These are phyloP conservation scores for Pseudoneurospora amorphoporcata DNA, from an alignment of 495 filamentous ascomycete species.

Conservation along the genomic window DNA sequence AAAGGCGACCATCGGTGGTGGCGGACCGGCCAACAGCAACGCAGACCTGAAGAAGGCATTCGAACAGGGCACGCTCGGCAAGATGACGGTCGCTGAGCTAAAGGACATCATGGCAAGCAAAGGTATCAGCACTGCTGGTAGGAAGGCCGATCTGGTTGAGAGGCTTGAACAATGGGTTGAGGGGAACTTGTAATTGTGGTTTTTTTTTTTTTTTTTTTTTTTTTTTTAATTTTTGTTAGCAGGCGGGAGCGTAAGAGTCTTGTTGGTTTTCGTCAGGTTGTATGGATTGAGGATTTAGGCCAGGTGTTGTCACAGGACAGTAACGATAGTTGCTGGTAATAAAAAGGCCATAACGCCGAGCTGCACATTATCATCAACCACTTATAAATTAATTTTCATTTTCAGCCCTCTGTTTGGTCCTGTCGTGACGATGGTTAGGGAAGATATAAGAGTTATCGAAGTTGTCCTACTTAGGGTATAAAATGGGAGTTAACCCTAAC, in stretches of 20 bases:
- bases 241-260: background rate
- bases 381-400: background rate
- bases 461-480: background rate
- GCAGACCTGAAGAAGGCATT: slow-evolving; percentile 47
- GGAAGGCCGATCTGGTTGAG: slow-evolving; percentile 73
- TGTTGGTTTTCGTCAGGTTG: background rate
- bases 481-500: background rate
- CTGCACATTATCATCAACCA: background rate
- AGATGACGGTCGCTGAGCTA: slow-evolving; percentile 61
- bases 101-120: slow-evolving; percentile 58
- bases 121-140: slow-evolving; percentile 50
- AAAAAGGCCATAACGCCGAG: background rate
- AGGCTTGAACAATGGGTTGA: slow-evolving; percentile 72
- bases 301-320: background rate
- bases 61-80: slow-evolving; percentile 50
- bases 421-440: background rate
- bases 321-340: background rate
- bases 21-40: slow-evolving; percentile 33
- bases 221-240: background rate
- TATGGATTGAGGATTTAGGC: background rate
- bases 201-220: background rate
- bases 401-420: background rate
- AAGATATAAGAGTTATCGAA: background rate
- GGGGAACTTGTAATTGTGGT: slow-evolving; percentile 25
- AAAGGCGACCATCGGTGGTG: slow-evolving; percentile 7